Percentiles rank a stretch among this genome's conserved stretches.
Conservation (phyloP, 2,329 filamentous ascomycete genomes). For the Phialemonium atrogriseum region DNA sequence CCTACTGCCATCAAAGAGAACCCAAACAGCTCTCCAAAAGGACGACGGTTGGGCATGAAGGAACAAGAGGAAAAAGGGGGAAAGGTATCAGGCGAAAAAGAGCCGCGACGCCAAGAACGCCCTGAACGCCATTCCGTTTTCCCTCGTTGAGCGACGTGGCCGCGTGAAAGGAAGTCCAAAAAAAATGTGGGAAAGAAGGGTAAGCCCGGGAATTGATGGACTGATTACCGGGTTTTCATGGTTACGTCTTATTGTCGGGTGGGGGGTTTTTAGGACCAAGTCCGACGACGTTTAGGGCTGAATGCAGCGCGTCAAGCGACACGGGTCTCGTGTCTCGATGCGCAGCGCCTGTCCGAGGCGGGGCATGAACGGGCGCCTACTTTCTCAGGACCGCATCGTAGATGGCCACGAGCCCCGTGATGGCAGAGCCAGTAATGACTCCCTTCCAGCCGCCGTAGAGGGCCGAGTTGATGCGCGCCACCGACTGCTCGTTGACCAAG, state of each 20-base stretch:
- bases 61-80: too few species aligned
- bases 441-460: constrained; percentile 66
- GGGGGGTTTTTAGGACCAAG: not conserved
- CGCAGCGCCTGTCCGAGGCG: too few species aligned
- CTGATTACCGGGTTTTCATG: not conserved
- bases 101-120: constrained; percentile 1
- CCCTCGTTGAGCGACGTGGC: not conserved
- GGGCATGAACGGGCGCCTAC: constrained; percentile 25
- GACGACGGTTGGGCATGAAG: too few species aligned
- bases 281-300: too few species aligned
- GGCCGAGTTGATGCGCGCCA: constrained; percentile 54
- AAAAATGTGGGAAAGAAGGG: not conserved
- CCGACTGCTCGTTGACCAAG: constrained; percentile 49
- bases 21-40: too few species aligned
- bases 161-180: not conserved
- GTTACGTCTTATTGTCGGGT: not conserved
- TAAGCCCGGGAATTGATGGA: not conserved
- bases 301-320: too few species aligned
- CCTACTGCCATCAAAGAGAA: too few species aligned
- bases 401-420: constrained; percentile 61
- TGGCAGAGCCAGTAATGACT: constrained; percentile 57
- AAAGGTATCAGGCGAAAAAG: constrained; percentile 1
- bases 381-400: constrained; percentile 73
- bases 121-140: constrained; percentile 2
- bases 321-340: too few species aligned